A percentile compares a stretch with the other conserved stretches of the same genome.
Evolutionary conservation across 2,329 filamentous ascomycete genomes (phyloP).

Genomic region (Talaromyces sp.): DNA sequence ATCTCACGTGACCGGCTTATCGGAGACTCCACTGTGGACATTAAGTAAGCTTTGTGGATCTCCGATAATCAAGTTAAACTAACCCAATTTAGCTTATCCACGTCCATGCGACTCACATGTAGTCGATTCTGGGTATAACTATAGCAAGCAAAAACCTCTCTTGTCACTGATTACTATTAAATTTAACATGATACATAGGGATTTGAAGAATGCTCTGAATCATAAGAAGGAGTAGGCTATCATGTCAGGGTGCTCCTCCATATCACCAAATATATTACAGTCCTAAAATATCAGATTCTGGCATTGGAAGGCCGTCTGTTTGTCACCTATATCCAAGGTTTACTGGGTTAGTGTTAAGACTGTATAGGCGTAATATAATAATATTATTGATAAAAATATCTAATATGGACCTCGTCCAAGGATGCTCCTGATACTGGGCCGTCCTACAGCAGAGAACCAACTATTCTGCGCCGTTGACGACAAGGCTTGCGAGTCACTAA

Average conservation of each 20-base stretch:
- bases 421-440: slow-evolving; percentile 31
- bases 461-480: slow-evolving; percentile 7
- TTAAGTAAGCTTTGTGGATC: slow-evolving; percentile 5
- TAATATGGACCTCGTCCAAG: slow-evolving; percentile 33
- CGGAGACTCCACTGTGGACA: not conserved
- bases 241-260: too few relatives aligned
- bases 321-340: too few relatives aligned
- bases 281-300: too few relatives aligned
- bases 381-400: not conserved
- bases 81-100: not conserved
- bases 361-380: not conserved
- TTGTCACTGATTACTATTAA: too few relatives aligned
- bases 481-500: slow-evolving; percentile 3
- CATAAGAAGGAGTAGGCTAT: too few relatives aligned
- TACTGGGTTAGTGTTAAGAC: not conserved
- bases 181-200: too few relatives aligned
- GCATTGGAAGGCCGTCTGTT: too few relatives aligned
- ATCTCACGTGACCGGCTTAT: slow-evolving; percentile 10
- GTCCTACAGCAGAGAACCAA: slow-evolving; percentile 14
- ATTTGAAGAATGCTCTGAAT: too few relatives aligned
- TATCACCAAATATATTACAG: too few relatives aligned
- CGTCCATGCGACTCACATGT: too few relatives aligned
- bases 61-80: not conserved
- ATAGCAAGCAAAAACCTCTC: too few relatives aligned
- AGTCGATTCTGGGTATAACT: too few relatives aligned